Evolutionary conservation across 495 filamentous ascomycete genomes (phyloP), one percentile per base, ranked within the genome.

Genomic region (Apiosordaria backusii): DNA sequence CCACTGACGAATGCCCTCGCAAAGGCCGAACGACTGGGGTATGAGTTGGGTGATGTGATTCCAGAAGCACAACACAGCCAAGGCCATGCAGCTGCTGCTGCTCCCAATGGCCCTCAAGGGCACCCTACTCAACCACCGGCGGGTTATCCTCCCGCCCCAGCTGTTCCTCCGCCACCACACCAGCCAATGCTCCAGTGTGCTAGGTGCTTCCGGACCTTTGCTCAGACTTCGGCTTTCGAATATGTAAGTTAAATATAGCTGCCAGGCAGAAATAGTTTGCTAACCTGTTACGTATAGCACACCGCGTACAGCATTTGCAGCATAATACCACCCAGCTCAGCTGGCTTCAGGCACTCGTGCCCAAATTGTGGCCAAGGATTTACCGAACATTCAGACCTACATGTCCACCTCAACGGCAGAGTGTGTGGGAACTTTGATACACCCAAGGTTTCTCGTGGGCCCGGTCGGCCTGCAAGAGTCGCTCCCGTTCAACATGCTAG

Each of bases 1-100:
- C 75, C 80, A 16, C 70, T 84, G 40, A 77, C 84, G 64, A 84
- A 81, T 60, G 79, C 80, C 27, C 77, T 84, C 9, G 82, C 82
- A 1, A 76, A 74, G 24, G 82, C 82, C 4, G 79, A 83, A 68
- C 76, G 82, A 16, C 77, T 84, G 16, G 82, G 82, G 7, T 84
- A 84, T 61, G 74, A 79, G 55, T 68, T 71, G 3, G 71, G 69
- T 35, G 82, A 84, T 52, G 65, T 80, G 6, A 66, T 83, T 27
- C 76, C 81, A 29, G 75, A 80, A 9, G 67, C 71, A 25, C 74
- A 63, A 24, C 67, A 74, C 21, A 68, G 70, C 9, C 68, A 70
- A 3, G 50, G 54, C 10, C 35, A 45, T 45, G 9, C 35, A 2
- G 60, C 62, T 7, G 53, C 59, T 13, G 54, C 62, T 3, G 55